These are phyloP conservation scores for Alloteropsis angusta DNA, from an alignment of 202 grass and related monocot genomes.

Conservation along the genomic window DNA sequence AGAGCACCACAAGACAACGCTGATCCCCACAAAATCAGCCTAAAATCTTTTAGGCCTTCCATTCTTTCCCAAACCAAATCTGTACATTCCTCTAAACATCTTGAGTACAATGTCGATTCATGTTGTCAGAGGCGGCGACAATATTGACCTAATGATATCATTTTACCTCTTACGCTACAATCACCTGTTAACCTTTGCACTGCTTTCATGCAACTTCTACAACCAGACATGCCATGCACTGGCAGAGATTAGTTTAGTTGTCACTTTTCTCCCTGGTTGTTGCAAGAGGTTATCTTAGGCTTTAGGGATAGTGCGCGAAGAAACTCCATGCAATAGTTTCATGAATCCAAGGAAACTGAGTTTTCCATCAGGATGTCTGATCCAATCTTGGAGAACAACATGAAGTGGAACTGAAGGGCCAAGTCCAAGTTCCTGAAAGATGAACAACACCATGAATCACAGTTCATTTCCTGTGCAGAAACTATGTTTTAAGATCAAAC, in stretches of 20 bases:
- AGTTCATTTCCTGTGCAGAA: neutral
- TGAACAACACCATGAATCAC: neutral
- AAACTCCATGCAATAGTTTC: conserved; percentile 85
- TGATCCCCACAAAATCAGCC: neutral
- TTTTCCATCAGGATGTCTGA: conserved; percentile 80
- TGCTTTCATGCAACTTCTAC: conserved; percentile 12
- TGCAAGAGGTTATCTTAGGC: conserved; percentile 19
- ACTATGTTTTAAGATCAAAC: neutral
- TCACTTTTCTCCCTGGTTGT: neutral
- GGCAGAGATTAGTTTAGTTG: conserved; percentile 13
- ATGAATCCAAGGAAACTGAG: conserved; percentile 83
- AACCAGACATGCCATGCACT: conserved; percentile 2
- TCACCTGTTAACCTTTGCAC: conserved; percentile 27
- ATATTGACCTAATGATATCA: conserved; percentile 7
- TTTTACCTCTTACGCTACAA: conserved; percentile 16
- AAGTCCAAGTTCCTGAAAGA: conserved; percentile 75
- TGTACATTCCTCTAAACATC: conserved; percentile 35
- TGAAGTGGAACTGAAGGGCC: conserved; percentile 79
- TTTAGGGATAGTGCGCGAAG: conserved; percentile 53
- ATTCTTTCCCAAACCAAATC: conserved; percentile 26
- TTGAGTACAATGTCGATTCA: conserved; percentile 13
- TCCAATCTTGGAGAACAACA: conserved; percentile 88
- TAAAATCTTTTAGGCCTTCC: neutral
- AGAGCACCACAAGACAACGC: neutral
- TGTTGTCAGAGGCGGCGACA: neutral